Evolutionary conservation across 192 early-diverging fungal species (phyloP).

Genomic region (Podila minutissima): DNA sequence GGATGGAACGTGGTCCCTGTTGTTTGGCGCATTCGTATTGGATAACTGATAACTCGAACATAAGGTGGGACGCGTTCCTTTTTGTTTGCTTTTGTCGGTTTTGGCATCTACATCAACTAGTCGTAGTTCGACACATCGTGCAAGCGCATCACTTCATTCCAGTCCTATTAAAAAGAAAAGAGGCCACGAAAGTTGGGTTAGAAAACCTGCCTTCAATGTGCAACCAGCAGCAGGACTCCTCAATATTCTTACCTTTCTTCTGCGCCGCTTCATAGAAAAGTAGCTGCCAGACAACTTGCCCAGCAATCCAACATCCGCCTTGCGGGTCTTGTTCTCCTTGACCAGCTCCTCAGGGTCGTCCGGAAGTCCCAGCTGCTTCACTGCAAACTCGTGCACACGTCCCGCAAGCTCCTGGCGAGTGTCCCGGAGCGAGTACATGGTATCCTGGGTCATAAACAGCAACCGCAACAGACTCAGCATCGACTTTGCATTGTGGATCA

Average conservation of each 20-base stretch:
- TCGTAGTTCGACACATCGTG: constrained; percentile 51
- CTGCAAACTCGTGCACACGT: constrained; percentile 41
- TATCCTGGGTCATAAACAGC: constrained; percentile 40
- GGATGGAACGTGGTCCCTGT: too few relatives aligned
- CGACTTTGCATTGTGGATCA: constrained; percentile 50
- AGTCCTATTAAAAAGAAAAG: constrained; percentile 17
- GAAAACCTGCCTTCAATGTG: too few relatives aligned
- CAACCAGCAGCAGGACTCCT: too few relatives aligned
- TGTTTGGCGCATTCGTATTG: too few relatives aligned
- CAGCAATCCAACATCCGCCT: constrained; percentile 37
- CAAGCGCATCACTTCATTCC: constrained; percentile 55
- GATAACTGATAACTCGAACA: too few relatives aligned
- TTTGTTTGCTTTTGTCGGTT: too few relatives aligned
- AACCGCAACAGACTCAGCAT: constrained; percentile 34
- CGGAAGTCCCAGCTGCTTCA: constrained; percentile 40
- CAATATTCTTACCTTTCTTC: constrained; percentile 33
- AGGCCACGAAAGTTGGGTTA: neutral
- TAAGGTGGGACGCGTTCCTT: too few relatives aligned
- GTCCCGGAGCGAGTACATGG: constrained; percentile 31
- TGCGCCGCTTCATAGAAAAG: constrained; percentile 53
- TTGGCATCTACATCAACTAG: neutral
- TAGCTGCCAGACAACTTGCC: constrained; percentile 45
- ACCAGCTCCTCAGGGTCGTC: constrained; percentile 53
- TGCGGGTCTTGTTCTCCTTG: constrained; percentile 39
- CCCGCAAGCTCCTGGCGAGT: constrained; percentile 23